Evolutionary conservation across 768 basidiomycete genomes (phyloP), one percentile per base, ranked within the genome.

Genomic region (Tulasnella sp.): DNA sequence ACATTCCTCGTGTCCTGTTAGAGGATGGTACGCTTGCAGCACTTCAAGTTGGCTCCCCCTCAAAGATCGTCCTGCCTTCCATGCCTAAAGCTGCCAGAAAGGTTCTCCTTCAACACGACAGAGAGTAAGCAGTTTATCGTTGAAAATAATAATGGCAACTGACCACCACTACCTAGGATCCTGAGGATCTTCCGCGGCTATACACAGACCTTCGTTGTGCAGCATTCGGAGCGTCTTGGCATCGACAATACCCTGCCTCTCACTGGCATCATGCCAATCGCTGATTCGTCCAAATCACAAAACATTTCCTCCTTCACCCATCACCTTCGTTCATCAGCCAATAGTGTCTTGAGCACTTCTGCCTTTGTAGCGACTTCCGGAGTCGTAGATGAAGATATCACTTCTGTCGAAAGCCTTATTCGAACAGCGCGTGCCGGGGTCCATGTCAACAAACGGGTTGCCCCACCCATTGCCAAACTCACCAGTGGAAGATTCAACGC

Each of bases 281-380:
- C 11, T 17, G 61, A 59, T 15, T 65, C 63, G n/a, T n/a, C n/a
- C n/a, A n/a, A n/a, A 8, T 38, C 19, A 9, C 45, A 55, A 61
- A 54, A 43, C 2, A 56, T 66, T 11, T 61, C 72, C 0, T 65
- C 61, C 3, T 76, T 82, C 63, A 67, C 64, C 3, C 29, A 60
- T 3, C 67, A 75, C 61, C 71, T 84, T 41, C 66, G 69, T 1
- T 61, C 70, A 1, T 75, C 74, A 0, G 70, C 76, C 5, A 67
- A 75, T n/a, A 64, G 32, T 0, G 70, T 76, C 24, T 65, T 70
- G 1, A 76, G 74, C 27, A 79, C 84, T 8, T 87, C 85, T 0
- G 64, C 73, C 4, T 87, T 86, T 63, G 83, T 81, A 5, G 82
- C 85, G 0, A 83, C 76, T 58, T 87, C 85, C 0, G 85, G 86